Evolutionary conservation across 2,329 filamentous ascomycete species (phyloP).

Genomic region (Trichophyton verrucosum): DNA sequence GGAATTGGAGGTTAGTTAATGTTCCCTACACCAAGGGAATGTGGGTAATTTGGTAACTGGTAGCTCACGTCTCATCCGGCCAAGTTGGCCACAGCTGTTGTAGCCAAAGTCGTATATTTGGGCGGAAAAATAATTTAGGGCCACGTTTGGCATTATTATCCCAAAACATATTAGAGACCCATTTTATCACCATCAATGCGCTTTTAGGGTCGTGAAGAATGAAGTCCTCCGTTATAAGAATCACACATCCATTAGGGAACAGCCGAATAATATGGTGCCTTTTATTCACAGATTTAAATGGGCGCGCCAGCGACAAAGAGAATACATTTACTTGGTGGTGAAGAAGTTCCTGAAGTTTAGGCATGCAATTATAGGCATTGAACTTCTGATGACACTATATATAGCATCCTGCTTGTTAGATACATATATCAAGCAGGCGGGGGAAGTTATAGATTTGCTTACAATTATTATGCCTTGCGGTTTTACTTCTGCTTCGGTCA

Average conservation of each 20-base stretch:
- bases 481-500: conserved; percentile 17
- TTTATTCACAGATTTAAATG: conserved; percentile 17
- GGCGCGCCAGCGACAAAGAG: conserved; percentile 21
- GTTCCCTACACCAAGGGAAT: not conserved
- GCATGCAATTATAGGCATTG: conserved; percentile 20
- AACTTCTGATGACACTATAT: conserved; percentile 29
- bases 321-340: conserved; percentile 23
- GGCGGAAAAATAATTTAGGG: conserved; percentile 30
- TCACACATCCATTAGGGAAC: conserved; percentile 27
- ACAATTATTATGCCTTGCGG: conserved; percentile 19
- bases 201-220: conserved; percentile 22
- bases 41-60: not conserved
- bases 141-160: conserved; percentile 18
- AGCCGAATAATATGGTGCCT: conserved; percentile 23
- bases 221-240: conserved; percentile 32
- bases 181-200: conserved; percentile 24
- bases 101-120: conserved; percentile 27
- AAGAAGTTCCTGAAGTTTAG: conserved; percentile 18
- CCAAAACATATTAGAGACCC: conserved; percentile 20
- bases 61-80: conserved; percentile 16
- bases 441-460: conserved; percentile 10
- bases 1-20: not conserved
- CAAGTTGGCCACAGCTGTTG: conserved; percentile 12
- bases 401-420: not conserved
- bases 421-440: not conserved